Conservation (phyloP, 129 eudicot genomes). For the Artemisia argyi region DNA sequence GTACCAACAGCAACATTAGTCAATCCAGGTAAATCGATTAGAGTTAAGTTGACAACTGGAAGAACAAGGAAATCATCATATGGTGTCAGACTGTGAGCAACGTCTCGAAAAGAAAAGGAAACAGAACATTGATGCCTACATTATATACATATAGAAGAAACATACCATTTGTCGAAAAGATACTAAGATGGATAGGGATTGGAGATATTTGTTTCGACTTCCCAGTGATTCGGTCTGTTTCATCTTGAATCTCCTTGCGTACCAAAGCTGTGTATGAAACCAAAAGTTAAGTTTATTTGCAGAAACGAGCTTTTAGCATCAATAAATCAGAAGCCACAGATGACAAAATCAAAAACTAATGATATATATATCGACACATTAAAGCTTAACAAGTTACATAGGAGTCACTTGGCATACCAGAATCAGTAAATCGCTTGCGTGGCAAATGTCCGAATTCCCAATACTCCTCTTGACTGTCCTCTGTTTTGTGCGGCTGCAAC, state of each 20-base stretch:
- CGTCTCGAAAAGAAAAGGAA: background rate
- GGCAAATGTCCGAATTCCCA: conserved; percentile 89
- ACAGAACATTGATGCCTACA: background rate
- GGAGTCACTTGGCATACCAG: conserved; percentile 45
- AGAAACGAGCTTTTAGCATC: too few relatives aligned
- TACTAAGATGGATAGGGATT: conserved; percentile 95
- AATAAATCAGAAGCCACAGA: too few relatives aligned
- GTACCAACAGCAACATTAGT: conserved; percentile 72
- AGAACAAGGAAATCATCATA: background rate
- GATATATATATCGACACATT: background rate
- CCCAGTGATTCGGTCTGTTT: conserved; percentile 96
- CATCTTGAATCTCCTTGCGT: conserved; percentile 93
- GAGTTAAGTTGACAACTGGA: conserved; percentile 67
- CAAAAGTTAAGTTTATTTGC: background rate
- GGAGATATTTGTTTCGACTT: conserved; percentile 91
- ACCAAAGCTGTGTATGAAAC: conserved; percentile 59
- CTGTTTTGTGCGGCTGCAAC: conserved; percentile 81
- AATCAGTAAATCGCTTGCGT: conserved; percentile 69
- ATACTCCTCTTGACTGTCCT: conserved; percentile 66
- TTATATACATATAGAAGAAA: conserved; percentile 12
- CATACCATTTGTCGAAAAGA: conserved; percentile 87
- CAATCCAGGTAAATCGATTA: conserved; percentile 71
- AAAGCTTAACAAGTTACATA: background rate
- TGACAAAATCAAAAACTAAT: background rate
- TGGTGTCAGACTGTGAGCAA: background rate